Conservation (phyloP, 768 basidiomycete species). For the Boletus vinaceobasis region DNA sequence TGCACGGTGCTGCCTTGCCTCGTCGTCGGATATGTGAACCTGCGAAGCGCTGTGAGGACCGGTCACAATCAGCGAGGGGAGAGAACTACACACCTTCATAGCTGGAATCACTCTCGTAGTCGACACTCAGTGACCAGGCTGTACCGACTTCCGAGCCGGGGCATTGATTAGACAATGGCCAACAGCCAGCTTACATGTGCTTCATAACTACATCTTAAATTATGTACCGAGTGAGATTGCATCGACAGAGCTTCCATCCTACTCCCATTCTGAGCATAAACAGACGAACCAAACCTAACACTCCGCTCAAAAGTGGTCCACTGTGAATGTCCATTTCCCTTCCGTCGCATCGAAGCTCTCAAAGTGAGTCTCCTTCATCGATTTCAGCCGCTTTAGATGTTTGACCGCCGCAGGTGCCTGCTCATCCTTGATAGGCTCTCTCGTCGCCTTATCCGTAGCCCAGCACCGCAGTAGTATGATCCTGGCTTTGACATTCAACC, state of each 20-base stretch:
- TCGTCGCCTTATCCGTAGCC: conserved; percentile 86
- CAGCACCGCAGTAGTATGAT: conserved; percentile 80
- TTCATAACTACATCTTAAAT: conserved; percentile 15
- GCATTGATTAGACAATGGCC: conserved; percentile 12
- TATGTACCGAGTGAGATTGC: not conserved
- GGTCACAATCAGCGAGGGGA: not conserved
- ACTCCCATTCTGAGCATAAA: not conserved
- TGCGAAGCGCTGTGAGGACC: conserved; percentile 1
- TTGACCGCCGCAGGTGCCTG: conserved; percentile 65
- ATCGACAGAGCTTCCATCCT: conserved; percentile 1
- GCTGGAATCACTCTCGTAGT: not conserved
- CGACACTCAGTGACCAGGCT: not conserved
- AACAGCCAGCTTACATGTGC: conserved; percentile 2
- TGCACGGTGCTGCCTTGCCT: conserved; percentile 49
- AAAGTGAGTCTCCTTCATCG: conserved; percentile 84
- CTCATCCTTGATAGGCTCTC: conserved; percentile 84
- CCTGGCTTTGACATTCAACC: conserved; percentile 83
- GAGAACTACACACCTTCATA: conserved; percentile 12
- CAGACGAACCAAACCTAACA: not conserved
- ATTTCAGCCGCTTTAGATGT: conserved; percentile 76
- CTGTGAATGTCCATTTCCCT: conserved; percentile 92
- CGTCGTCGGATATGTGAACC: conserved; percentile 33
- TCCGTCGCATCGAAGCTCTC: conserved; percentile 72
- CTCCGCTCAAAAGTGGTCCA: conserved; percentile 79
- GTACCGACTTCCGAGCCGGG: conserved; percentile 1